Evolutionary conservation across 2,329 filamentous ascomycete genomes (phyloP).

Genomic region (Talaromyces sp.): DNA sequence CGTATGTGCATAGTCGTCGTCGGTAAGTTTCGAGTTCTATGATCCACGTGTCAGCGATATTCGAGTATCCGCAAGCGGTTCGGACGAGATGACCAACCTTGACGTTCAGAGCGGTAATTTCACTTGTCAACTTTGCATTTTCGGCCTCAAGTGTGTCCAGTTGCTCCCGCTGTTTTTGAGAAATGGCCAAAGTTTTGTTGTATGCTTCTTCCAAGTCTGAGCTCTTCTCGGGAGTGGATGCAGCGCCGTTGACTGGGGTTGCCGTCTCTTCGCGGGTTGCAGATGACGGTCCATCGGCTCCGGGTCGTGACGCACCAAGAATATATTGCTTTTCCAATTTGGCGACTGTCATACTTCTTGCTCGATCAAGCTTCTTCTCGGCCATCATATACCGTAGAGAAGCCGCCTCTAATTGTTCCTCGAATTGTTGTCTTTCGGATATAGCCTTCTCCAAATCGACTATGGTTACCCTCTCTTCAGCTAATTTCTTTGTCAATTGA

Average conservation of each 20-base stretch:
- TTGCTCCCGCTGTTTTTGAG: slow-evolving; percentile 83
- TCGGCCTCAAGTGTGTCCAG: slow-evolving; percentile 74
- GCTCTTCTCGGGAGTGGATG: slow-evolving; percentile 52
- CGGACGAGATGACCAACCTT: slow-evolving; percentile 40
- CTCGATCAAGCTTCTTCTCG: slow-evolving; percentile 88
- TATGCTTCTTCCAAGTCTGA: slow-evolving; percentile 71
- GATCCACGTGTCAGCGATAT: slow-evolving; percentile 24
- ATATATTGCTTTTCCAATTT: slow-evolving; percentile 89
- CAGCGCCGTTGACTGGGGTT: slow-evolving; percentile 53
- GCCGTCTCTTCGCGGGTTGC: slow-evolving; percentile 52
- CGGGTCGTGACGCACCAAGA: slow-evolving; percentile 56
- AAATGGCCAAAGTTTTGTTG: slow-evolving; percentile 71
- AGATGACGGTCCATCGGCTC: slow-evolving; percentile 44
- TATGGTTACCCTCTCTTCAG: slow-evolving; percentile 76
- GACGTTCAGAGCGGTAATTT: slow-evolving; percentile 69
- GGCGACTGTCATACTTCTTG: slow-evolving; percentile 82
- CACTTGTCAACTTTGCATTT: slow-evolving; percentile 69
- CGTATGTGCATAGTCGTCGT: slow-evolving; percentile 90
- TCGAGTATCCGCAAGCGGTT: not conserved
- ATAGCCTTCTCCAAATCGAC: slow-evolving; percentile 71
- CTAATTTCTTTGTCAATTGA: slow-evolving; percentile 70
- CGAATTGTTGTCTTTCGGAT: slow-evolving; percentile 77
- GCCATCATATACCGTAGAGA: slow-evolving; percentile 91
- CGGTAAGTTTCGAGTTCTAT: slow-evolving; percentile 68
- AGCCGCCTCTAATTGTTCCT: slow-evolving; percentile 81